Evolutionary conservation across 805 yeast genomes (phyloP).

Genomic region (Saccharomycopsis selenospora): DNA sequence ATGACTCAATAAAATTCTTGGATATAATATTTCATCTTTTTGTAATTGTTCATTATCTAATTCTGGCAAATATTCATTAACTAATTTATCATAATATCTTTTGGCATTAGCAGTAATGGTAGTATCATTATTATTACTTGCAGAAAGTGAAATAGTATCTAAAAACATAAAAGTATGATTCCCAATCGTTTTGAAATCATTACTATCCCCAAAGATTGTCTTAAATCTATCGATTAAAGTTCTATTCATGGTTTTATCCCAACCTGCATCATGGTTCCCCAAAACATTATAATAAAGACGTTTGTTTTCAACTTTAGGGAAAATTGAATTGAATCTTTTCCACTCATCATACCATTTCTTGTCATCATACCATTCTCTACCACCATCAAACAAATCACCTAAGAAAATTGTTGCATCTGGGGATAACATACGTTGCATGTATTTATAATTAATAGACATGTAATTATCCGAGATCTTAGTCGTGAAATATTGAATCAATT

Average conservation of each 20-base stretch:
- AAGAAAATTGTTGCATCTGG: conserved; percentile 76
- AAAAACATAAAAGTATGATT: conserved; percentile 71
- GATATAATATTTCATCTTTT: conserved; percentile 30
- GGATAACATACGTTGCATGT: conserved; percentile 46
- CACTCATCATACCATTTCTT: conserved; percentile 64
- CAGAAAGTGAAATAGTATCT: conserved; percentile 80
- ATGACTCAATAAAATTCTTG: conserved; percentile 71
- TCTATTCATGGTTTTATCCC: conserved; percentile 62
- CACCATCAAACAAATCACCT: conserved; percentile 95
- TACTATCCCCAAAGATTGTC: conserved; percentile 59
- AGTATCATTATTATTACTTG: conserved; percentile 40
- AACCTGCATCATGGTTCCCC: conserved; percentile 97
- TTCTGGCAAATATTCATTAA: conserved; percentile 24
- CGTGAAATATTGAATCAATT: conserved; percentile 45
- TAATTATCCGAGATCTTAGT: conserved; percentile 66
- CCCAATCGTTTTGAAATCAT: conserved; percentile 41
- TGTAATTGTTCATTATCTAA: conserved; percentile 17
- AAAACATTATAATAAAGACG: conserved; percentile 30
- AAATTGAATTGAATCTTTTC: conserved; percentile 58
- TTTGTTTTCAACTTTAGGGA: conserved; percentile 45
- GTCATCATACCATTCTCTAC: conserved; percentile 72
- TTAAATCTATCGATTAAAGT: conserved; percentile 56
- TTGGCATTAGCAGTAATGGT: conserved; percentile 36
- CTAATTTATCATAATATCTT: conserved; percentile 38
- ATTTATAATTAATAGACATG: conserved; percentile 65